These are phyloP conservation scores for Populus hybrid DNA, from an alignment of 441 rosid genomes.

Conservation along the genomic window DNA sequence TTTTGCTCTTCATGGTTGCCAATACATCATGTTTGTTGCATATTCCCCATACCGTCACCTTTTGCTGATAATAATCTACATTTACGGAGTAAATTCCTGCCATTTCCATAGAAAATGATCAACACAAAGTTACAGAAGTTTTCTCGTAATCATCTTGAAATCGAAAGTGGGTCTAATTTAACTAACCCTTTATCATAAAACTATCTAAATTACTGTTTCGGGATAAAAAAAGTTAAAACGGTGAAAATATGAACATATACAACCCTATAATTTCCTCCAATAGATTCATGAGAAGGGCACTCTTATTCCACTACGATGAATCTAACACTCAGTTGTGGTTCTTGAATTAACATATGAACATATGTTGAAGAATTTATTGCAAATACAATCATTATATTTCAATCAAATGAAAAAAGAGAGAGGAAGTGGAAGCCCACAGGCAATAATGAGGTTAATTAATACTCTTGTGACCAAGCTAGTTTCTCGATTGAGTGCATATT, in stretches of 20 bases:
- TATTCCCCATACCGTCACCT: conserved; percentile 87
- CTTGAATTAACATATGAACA: too few relatives aligned
- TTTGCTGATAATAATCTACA: conserved; percentile 62
- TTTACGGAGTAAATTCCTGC: conserved; percentile 78
- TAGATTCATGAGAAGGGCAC: too few relatives aligned
- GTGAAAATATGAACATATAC: too few relatives aligned
- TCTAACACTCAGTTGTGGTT: too few relatives aligned
- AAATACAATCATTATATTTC: too few relatives aligned
- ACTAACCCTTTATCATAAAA: too few relatives aligned
- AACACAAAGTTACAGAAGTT: background rate
- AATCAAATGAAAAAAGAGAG: background rate
- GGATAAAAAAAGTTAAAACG: too few relatives aligned
- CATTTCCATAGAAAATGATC: background rate
- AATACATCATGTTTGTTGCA: conserved; percentile 75
- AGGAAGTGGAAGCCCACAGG: background rate
- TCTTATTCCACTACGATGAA: too few relatives aligned
- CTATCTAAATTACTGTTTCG: too few relatives aligned
- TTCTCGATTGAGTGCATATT: background rate
- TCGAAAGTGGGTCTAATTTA: too few relatives aligned
- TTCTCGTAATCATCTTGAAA: background rate
- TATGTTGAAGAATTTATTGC: too few relatives aligned
- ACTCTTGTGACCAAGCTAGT: background rate
- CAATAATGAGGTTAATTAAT: background rate
- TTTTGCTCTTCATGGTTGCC: conserved; percentile 51
- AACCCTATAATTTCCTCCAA: too few relatives aligned